Base-by-base conservation (phyloP, 1,284 basidiomycete species). In the Hortiboletus rubellus region DNA sequence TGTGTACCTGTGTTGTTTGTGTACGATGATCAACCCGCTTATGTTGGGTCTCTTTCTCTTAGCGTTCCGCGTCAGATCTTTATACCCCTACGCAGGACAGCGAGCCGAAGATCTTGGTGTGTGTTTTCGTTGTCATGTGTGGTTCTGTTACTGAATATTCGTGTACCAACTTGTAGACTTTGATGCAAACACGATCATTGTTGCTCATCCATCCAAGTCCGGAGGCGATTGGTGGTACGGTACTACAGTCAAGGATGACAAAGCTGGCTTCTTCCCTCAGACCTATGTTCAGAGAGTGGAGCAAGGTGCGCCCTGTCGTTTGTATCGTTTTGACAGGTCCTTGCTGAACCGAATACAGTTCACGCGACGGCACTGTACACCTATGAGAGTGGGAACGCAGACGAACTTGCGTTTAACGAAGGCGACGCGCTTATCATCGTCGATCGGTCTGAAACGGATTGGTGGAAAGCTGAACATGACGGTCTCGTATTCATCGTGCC, bases 211-310 rank as follows among this genome's bases (percentile, higher is more conserved):
- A 0, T 90, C 93, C 10, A 96, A 92, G 72, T 81, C 84, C 46
- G 86, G 83, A 40, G 82, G 85, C 22, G 93, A 96, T 67, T 99
- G 97, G 96, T 96, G 94, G 91, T 94, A 92, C 71, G 96, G 94
- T 41, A 89, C 80, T n/a, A 70, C 85, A 11, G 75, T 88, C 18
- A 82, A 78, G 45, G 84, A 81, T 42, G 85, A 88, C 17, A 85
- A 82, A 67, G 82, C 85, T 46, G 96, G 96, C 2, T 87, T 95
- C 77, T 93, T 98, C 84, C 97, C 97, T 1, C 88, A 88, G 69
- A 87, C 88, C 2, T 99, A 98, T 68, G 89, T 96, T 10, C 82
- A 91, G 65, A 82, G 84, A 65, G 72, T 92, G 31, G 78, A 82
- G 49, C 72, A 82, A 58, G 76, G 94, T 94, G 72, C 65, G 89